These are phyloP conservation scores for Podospora appendiculata DNA, from an alignment of 495 filamentous ascomycete genomes.

Conservation along the genomic window DNA sequence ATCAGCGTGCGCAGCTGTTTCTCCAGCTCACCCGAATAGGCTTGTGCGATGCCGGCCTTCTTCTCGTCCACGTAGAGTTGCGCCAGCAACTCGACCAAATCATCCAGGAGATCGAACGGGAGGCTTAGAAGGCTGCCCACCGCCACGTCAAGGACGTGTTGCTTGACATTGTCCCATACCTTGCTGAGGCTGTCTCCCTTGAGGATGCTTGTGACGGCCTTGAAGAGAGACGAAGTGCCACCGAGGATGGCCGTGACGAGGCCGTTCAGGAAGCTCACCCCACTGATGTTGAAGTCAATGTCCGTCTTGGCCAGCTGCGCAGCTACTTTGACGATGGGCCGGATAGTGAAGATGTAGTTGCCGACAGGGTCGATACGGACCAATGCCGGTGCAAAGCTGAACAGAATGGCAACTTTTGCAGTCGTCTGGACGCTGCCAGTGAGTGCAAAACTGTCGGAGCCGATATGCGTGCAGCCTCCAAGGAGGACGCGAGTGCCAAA, in stretches of 20 bases:
- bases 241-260: slow-evolving; percentile 8
- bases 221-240: slow-evolving; percentile 6
- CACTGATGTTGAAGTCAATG: slow-evolving; percentile 7
- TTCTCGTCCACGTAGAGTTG: slow-evolving; percentile 7
- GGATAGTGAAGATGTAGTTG: slow-evolving; percentile 12
- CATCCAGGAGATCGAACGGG: slow-evolving; percentile 9
- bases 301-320: slow-evolving; percentile 4
- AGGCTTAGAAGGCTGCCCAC: slow-evolving; percentile 3
- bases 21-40: slow-evolving; percentile 10
- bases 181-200: slow-evolving; percentile 7
- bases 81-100: slow-evolving; percentile 9
- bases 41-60: background rate
- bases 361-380: slow-evolving; percentile 2
- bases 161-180: slow-evolving; percentile 7
- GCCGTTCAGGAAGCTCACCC: slow-evolving; percentile 7
- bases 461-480: slow-evolving; percentile 1
- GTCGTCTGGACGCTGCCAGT: slow-evolving; percentile 2
- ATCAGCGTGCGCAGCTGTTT: slow-evolving; percentile 3
- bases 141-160: slow-evolving; percentile 5
- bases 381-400: slow-evolving; percentile 6
- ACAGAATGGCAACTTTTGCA: slow-evolving; percentile 7
- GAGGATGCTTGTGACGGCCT: slow-evolving; percentile 7
- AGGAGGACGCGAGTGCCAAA: slow-evolving; percentile 5
- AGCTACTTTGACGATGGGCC: slow-evolving; percentile 8
- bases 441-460: slow-evolving; percentile 4